Evolutionary conservation across 2,329 filamentous ascomycete genomes (phyloP).

Genomic region (Microsporum ferrugineum): DNA sequence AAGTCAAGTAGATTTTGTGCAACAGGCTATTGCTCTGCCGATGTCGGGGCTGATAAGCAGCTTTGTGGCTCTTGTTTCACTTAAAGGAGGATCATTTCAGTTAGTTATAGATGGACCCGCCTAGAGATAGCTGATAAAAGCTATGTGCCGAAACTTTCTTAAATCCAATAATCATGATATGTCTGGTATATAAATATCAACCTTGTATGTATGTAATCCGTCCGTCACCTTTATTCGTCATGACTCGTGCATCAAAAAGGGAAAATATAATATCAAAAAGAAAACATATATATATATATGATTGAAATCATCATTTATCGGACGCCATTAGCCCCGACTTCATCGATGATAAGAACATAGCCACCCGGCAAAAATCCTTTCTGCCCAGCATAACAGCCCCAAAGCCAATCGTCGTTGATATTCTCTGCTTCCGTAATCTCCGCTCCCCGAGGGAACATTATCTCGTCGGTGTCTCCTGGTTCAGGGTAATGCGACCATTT

Average conservation of each 20-base stretch:
- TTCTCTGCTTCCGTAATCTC: constrained; percentile 75
- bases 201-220: background rate
- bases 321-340: constrained; percentile 15
- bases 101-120: too few species aligned
- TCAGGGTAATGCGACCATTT: constrained; percentile 70
- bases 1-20: background rate
- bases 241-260: background rate
- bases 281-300: background rate
- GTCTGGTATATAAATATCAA: background rate
- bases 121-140: background rate
- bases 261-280: background rate
- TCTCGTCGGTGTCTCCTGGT: constrained; percentile 49
- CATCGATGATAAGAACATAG: constrained; percentile 51
- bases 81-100: background rate
- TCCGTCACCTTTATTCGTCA: background rate
- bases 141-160: background rate
- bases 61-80: background rate
- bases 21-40: background rate
- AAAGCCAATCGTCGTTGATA: constrained; percentile 83
- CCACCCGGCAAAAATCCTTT: constrained; percentile 70
- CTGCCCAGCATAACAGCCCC: constrained; percentile 70
- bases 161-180: background rate
- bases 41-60: background rate
- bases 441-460: constrained; percentile 72
- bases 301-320: background rate